Evolutionary conservation across 208 protist genomes (phyloP), one percentile per base, ranked within the genome.

Genomic region (Leishmania amazonensis): DNA sequence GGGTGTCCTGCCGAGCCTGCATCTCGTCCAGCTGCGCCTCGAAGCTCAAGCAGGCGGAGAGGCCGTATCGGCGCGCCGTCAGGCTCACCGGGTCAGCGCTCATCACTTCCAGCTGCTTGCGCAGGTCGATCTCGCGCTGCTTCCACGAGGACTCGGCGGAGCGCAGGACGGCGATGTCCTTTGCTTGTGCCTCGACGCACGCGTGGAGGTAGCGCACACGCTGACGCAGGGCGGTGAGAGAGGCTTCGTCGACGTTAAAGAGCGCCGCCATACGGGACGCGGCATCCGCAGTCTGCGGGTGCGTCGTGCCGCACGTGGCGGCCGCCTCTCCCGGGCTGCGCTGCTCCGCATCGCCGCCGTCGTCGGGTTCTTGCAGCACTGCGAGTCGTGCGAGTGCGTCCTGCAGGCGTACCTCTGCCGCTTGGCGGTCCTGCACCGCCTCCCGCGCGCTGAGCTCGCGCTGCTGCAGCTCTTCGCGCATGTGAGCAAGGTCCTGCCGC

Each of bases 11-110:
- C 35, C 74, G 57, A 45, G 60, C 75, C 67, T 87, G 71, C 84
- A 88, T 75, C 67, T 90, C 83, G 28, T 21, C 85, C 47, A 97
- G 40, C 47, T 91, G 89, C 11, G 75, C 87, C 47, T 94, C 88
- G 58, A 96, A 96, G 76, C 35, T 81, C 38, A 62, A 64, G 64
- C 87, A 93, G 47, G 89, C 87, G 19, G 83, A 70, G 28, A 97
- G 84, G n/a, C 94, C 94, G 85, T 95, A 95, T 40, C 85, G 85
- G 31, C 91, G 89, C n/a, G 90, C 92, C 13, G 71, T 82, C 40
- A 77, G 88, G 64, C 94, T 97, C 51, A 97, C 81, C 11, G 94
- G 94, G 80, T 97, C 90, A 57, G 75, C 75, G 62, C 85, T 88
- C 83, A 97, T 83, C 47, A 85, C 71, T 31, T 90, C 88, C n/a